Percentiles rank a stretch among this genome's conserved stretches.
phyloP scores from a whole-genome alignment of 2,329 filamentous ascomycete genomes.

The Ceratocystis colombiana region DNA sequence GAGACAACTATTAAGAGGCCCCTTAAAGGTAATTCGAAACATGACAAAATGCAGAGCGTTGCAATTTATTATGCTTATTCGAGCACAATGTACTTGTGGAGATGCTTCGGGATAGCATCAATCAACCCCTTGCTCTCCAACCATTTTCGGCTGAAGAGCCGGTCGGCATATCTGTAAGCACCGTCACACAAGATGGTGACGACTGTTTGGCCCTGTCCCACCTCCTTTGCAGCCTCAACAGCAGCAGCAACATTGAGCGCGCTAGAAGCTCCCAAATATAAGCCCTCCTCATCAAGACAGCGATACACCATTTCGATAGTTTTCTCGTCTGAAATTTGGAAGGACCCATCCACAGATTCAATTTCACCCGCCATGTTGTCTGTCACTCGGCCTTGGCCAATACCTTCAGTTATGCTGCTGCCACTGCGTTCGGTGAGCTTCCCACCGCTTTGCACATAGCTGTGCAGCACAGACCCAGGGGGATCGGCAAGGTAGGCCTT shows the following conservation, averaged over 20 bases:
- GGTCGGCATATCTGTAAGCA: slow-evolving; percentile 92
- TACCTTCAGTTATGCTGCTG: slow-evolving; percentile 91
- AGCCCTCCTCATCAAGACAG: slow-evolving; percentile 86
- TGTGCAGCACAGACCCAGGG: slow-evolving; percentile 84
- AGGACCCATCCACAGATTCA: slow-evolving; percentile 68
- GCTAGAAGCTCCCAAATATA: slow-evolving; percentile 90
- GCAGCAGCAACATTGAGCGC: slow-evolving; percentile 92
- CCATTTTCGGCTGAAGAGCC: slow-evolving; percentile 88
- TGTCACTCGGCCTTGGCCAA: slow-evolving; percentile 93
- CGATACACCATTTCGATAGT: slow-evolving; percentile 96
- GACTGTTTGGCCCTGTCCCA: slow-evolving; percentile 80
- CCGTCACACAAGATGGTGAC: slow-evolving; percentile 93
- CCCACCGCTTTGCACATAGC: slow-evolving; percentile 78
- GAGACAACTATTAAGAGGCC: not conserved
- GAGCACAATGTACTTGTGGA: slow-evolving; percentile 91
- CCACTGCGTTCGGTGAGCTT: slow-evolving; percentile 71
- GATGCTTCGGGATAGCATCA: slow-evolving; percentile 66
- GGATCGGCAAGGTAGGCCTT: slow-evolving; percentile 89
- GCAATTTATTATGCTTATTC: slow-evolving; percentile 41
- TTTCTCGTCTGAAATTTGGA: slow-evolving; percentile 83
- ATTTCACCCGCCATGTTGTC: slow-evolving; percentile 85
- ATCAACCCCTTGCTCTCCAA: slow-evolving; percentile 75
- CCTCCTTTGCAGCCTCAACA: slow-evolving; percentile 80
- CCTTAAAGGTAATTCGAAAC: not conserved
- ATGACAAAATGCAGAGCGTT: not conserved